Conservation (phyloP, 306 rosid genomes). For the Cajanus cajan region DNA sequence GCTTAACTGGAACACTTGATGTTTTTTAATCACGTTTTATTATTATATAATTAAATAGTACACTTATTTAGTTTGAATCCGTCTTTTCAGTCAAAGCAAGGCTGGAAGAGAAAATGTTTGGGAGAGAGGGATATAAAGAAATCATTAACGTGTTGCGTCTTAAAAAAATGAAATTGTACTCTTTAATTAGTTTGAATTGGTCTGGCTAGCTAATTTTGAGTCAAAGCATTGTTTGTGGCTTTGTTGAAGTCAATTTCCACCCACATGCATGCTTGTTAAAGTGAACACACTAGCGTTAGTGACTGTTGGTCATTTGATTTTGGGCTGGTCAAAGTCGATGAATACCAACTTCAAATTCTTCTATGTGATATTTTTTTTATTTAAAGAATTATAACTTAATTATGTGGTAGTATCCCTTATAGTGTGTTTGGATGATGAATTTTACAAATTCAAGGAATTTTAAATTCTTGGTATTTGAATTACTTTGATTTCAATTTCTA, state of each 20-base stretch:
- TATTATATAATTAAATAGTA: background rate
- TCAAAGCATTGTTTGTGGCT: background rate
- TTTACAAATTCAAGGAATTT: no score
- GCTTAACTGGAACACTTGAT: background rate
- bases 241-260: background rate
- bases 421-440: no score
- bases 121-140: background rate
- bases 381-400: no score
- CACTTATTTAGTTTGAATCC: constrained; percentile 33
- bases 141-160: constrained; percentile 12
- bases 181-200: background rate
- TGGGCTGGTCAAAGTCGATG: constrained; percentile 34
- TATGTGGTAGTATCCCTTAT: background rate
- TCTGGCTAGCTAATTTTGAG: background rate
- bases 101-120: constrained; percentile 24
- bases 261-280: background rate
- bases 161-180: background rate
- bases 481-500: no score
- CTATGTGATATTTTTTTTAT: no score
- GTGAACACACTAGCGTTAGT: constrained; percentile 24
- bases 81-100: constrained; percentile 33
- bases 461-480: no score
- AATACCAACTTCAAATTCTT: constrained; percentile 7
- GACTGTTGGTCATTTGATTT: background rate
- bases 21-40: background rate